Evolutionary conservation across 495 filamentous ascomycete species (phyloP), one percentile per base, ranked within the genome.

Genomic region (Penicillium longicatenatum): DNA sequence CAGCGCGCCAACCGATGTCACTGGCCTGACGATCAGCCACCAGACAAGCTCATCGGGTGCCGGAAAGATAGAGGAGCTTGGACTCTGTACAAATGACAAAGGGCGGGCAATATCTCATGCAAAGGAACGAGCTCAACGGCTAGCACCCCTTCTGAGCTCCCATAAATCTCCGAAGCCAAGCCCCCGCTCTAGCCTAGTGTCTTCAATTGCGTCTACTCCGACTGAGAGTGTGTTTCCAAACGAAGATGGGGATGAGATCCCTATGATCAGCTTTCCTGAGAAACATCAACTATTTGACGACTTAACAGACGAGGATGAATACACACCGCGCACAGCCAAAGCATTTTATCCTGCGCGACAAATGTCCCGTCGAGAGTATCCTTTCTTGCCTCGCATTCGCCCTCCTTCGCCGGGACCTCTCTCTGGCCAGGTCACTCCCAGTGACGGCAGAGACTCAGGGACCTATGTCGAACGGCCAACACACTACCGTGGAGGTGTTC

Each of bases 401-500:
- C 59, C 71, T 52, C 69, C 69, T 0, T 72, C 73, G 48, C 64
- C 73, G 7, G 75, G 75, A 12, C 55, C 79, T 30, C 73, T 75
- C 12, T 89, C 87, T 26, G 86, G 85, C 24, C 78, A 80, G 49
- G 70, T 73, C 11, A 91, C 86, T 9, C 85, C 86, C 12, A 71
- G 78, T 8, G 82, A 85, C 37, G 86, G 87, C 42, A 71, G 78
- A n/a, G 78, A 84, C 26, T 77, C 81, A 16, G 84, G 90, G 52
- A 78, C 82, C 44, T 92, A 90, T 62, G 79, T 90, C 6, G 84
- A 87, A 41, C 79, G 79, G 14, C 92, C 90, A 4, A 68, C 79
- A 7, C 81, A 88, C 48, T 94, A 89, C 67, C 88, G 86, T 44
- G 85, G 86, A 37, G 91, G 93, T 29, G 82, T 95, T 44, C 76